Percentiles rank a stretch among this genome's conserved stretches.
These are phyloP conservation scores for Botryotinia globosa DNA, from an alignment of 2,329 filamentous ascomycete species.

Conservation along the genomic window DNA sequence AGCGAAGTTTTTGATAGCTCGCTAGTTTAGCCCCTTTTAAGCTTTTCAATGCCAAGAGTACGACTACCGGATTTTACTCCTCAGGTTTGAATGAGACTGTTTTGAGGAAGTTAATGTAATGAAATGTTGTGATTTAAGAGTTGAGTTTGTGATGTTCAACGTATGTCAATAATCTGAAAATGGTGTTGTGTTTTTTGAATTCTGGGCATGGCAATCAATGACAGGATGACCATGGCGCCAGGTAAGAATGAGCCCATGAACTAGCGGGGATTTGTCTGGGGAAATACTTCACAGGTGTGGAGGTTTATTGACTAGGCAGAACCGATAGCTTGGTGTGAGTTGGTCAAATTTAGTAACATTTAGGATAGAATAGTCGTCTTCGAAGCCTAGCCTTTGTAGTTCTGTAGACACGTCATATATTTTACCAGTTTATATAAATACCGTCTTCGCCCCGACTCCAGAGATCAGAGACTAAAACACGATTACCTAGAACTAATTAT, in stretches of 20 bases:
- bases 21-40: constrained; percentile 7
- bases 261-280: too few species aligned
- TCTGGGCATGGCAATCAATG: not conserved
- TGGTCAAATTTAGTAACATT: not conserved
- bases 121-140: rapidly evolving
- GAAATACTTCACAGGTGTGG: not conserved
- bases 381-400: not conserved
- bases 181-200: not conserved
- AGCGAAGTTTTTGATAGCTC: not conserved
- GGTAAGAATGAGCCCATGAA: not conserved
- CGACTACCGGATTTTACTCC: not conserved
- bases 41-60: not conserved
- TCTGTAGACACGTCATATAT: not conserved
- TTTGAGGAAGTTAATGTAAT: not conserved
- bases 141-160: rapidly evolving
- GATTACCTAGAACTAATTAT: not conserved
- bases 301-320: not conserved
- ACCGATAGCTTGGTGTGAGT: not conserved
- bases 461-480: not conserved
- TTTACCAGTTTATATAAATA: not conserved
- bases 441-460: rapidly evolving
- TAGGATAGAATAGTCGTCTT: not conserved
- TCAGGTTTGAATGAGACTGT: not conserved
- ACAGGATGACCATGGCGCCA: not conserved
- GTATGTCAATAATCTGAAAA: not conserved